Percentiles rank a stretch among this genome's conserved stretches.
phyloP scores from a whole-genome alignment of 2,329 filamentous ascomycete genomes.

The Aspergillus japonicus region DNA sequence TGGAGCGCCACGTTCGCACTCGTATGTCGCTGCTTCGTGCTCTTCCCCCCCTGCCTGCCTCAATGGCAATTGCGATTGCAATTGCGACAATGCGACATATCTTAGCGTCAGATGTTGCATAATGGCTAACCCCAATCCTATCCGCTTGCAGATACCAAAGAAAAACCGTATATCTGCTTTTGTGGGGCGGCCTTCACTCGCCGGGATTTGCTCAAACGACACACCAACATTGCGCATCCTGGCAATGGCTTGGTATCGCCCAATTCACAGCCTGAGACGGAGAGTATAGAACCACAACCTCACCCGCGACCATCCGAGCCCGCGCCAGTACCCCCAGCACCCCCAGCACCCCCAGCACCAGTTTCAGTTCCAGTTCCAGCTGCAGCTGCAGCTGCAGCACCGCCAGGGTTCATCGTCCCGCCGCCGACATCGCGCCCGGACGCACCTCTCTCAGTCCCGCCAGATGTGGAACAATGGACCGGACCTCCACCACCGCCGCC shows the following conservation, averaged over 20 bases:
- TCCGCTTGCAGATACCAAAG: slow-evolving; percentile 32
- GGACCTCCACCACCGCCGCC: slow-evolving; percentile 18
- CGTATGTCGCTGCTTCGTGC: slow-evolving; percentile 24
- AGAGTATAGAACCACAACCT: slow-evolving; percentile 17
- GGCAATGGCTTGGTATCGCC: slow-evolving; percentile 30
- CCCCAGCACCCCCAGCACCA: slow-evolving; percentile 16
- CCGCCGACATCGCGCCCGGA: slow-evolving; percentile 19
- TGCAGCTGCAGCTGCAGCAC: no score
- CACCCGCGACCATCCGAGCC: slow-evolving; percentile 16
- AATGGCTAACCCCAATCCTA: slow-evolving; percentile 10
- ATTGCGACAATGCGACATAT: not conserved
- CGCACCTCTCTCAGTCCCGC: slow-evolving; percentile 23
- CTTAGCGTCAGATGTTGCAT: not conserved
- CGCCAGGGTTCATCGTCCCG: not conserved
- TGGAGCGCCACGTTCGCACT: slow-evolving; percentile 38
- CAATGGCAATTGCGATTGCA: no score
- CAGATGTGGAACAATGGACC: slow-evolving; percentile 29
- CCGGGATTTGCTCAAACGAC: slow-evolving; percentile 36
- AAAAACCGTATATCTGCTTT: slow-evolving; percentile 38
- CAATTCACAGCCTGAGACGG: slow-evolving; percentile 27
- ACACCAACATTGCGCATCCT: slow-evolving; percentile 35
- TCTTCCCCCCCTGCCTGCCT: not conserved
- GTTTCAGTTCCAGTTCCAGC: slow-evolving; percentile 23
- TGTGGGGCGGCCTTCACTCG: slow-evolving; percentile 38
- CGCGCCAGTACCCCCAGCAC: slow-evolving; percentile 18